A percentile compares a stretch with the other conserved stretches of the same genome.
Evolutionary conservation across 2,329 filamentous ascomycete species (phyloP).

Genomic region (Curvularia verruculosa): DNA sequence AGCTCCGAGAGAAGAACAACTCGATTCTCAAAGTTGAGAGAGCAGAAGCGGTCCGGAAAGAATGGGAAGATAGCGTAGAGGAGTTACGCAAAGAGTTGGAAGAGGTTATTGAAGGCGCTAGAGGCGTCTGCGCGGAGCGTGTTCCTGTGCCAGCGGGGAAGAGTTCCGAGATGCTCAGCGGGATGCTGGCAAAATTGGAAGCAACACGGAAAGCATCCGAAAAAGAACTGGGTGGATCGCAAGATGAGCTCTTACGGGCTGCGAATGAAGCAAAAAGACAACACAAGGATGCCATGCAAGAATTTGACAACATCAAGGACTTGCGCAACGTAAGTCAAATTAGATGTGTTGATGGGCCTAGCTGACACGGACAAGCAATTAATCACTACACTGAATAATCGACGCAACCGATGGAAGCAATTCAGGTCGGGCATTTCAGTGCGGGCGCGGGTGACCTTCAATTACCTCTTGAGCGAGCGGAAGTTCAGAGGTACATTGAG

Average conservation of each 20-base stretch:
- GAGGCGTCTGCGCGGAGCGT: slow-evolving; percentile 30
- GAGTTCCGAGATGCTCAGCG: slow-evolving; percentile 40
- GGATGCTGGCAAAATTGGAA: slow-evolving; percentile 37
- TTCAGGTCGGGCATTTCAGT: slow-evolving; percentile 87
- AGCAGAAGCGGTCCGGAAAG: slow-evolving; percentile 37
- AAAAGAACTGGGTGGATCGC: slow-evolving; percentile 43
- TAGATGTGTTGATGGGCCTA: neutral
- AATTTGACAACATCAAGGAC: slow-evolving; percentile 23
- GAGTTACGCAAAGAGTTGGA: slow-evolving; percentile 31
- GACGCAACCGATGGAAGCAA: slow-evolving; percentile 75
- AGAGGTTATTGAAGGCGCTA: slow-evolving; percentile 31
- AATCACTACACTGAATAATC: slow-evolving; percentile 67
- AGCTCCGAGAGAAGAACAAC: slow-evolving; percentile 52
- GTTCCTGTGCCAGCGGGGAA: slow-evolving; percentile 40
- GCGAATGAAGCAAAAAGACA: slow-evolving; percentile 40
- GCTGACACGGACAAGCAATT: slow-evolving; percentile 51
- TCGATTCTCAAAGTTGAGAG: slow-evolving; percentile 45
- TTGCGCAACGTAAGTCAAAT: slow-evolving; percentile 25
- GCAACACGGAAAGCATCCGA: slow-evolving; percentile 38
- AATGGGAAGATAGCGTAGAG: slow-evolving; percentile 34
- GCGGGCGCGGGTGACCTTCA: slow-evolving; percentile 85
- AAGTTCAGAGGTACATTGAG: slow-evolving; percentile 83
- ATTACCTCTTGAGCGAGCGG: slow-evolving; percentile 85
- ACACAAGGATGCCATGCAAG: slow-evolving; percentile 28
- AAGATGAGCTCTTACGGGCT: slow-evolving; percentile 34